Percentiles rank a stretch among this genome's conserved stretches.
phyloP scores from a whole-genome alignment of 2,329 filamentous ascomycete species.

The Calonectria pauciramosa region DNA sequence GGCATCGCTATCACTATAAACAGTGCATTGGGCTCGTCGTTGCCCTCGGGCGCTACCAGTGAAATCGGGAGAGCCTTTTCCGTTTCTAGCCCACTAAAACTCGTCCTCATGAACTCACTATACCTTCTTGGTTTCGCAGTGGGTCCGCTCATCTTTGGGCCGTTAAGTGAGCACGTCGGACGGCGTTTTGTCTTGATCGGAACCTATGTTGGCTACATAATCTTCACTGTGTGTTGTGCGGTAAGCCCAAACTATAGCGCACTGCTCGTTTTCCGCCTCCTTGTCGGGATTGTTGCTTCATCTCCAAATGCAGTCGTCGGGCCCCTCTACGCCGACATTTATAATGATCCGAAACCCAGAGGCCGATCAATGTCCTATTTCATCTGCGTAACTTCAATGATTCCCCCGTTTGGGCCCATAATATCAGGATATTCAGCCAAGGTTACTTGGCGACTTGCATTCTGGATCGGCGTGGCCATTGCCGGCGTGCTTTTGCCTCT shows the following conservation, averaged over 20 bases:
- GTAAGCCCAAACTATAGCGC: constrained; percentile 56
- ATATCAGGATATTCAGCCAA: constrained; percentile 58
- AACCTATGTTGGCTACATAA: constrained; percentile 60
- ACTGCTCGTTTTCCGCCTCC: constrained; percentile 59
- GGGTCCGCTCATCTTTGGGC: constrained; percentile 56
- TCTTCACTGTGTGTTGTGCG: constrained; percentile 57
- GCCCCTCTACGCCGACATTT: constrained; percentile 61
- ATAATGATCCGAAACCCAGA: constrained; percentile 49
- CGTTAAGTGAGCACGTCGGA: constrained; percentile 57
- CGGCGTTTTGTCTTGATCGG: constrained; percentile 58
- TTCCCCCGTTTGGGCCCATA: constrained; percentile 57
- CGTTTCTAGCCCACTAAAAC: background rate
- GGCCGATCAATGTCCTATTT: constrained; percentile 54
- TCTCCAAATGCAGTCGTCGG: constrained; percentile 58
- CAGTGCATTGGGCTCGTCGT: constrained; percentile 1
- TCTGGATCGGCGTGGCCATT: constrained; percentile 49
- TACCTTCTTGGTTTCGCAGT: constrained; percentile 41
- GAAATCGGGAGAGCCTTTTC: background rate
- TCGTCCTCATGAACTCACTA: constrained; percentile 14
- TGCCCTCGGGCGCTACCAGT: constrained; percentile 8
- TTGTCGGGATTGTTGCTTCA: constrained; percentile 55
- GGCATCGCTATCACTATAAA: constrained; percentile 8
- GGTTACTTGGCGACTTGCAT: constrained; percentile 61
- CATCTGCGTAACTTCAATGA: constrained; percentile 53
- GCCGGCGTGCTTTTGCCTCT: constrained; percentile 48